phyloP scores from a whole-genome alignment of 2,329 filamentous ascomycete genomes.

The Penicillium griseofulvum region DNA sequence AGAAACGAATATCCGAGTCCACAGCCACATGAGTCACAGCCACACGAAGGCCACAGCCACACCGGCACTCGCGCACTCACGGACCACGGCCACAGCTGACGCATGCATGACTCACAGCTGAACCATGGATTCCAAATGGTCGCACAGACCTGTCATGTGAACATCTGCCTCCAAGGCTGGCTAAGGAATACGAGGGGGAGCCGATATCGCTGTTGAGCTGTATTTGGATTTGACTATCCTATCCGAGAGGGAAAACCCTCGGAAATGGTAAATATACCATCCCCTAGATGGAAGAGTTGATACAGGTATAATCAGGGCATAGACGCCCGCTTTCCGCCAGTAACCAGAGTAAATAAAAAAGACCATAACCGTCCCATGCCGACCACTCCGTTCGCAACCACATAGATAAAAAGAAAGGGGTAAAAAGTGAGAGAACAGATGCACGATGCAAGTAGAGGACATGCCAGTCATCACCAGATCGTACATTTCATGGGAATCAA shows the following conservation, averaged over 20 bases:
- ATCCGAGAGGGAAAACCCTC: not conserved
- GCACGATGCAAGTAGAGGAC: constrained; percentile 20
- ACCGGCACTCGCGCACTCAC: not conserved
- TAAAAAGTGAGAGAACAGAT: constrained; percentile 23
- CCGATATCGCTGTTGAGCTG: constrained; percentile 8
- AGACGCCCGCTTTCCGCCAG: constrained; percentile 2
- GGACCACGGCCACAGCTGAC: not conserved
- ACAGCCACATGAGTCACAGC: not conserved
- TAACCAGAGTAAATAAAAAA: constrained; percentile 16
- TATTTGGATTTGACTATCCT: constrained; percentile 12
- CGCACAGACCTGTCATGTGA: not conserved
- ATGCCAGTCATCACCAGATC: constrained; percentile 24
- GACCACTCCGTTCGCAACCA: constrained; percentile 30
- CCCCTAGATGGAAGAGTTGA: constrained; percentile 12
- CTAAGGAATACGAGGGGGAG: not conserved
- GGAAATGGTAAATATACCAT: constrained; percentile 2
- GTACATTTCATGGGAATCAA: constrained; percentile 24
- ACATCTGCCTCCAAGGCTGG: not conserved
- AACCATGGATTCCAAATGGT: not conserved
- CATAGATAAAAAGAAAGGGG: constrained; percentile 18
- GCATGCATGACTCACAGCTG: not conserved
- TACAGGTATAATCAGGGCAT: constrained; percentile 10
- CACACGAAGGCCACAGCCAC: not conserved
- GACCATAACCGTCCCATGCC: constrained; percentile 30
- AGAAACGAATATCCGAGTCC: not conserved